Evolutionary conservation across 2,329 filamentous ascomycete genomes (phyloP), one percentile per base, ranked within the genome.

Genomic region (Pseudogymnoascus sp.): DNA sequence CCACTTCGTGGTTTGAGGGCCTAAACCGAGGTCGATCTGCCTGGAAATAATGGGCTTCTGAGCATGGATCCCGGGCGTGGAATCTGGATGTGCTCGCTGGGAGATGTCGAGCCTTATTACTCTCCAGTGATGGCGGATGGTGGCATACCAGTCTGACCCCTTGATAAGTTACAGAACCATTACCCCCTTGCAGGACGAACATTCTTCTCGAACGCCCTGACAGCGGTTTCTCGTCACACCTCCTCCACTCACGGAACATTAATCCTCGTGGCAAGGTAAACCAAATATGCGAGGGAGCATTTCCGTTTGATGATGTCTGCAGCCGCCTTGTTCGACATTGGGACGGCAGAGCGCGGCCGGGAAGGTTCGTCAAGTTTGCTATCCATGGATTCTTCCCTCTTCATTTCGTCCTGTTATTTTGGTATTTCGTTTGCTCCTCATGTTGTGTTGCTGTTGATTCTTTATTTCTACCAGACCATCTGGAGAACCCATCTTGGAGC

Each of bases 321-420:
- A 56, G 29, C 50, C 50, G 50, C 50, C 26, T 33, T 56, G 50
- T 33, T 56, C 50, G n/a, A 21, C 50, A 56, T 56, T n/a, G 50
- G 50, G 26, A 33, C 50, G 50, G 50, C 50, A 56, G 29, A 56
- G 14, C n/a, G 29, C 50, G 11, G 29, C 50, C 50, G 50, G 29
- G 50, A 56, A 33, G n/a, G 50, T 56, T 56, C 26, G n/a, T 33
- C 50, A 56, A 7, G 50, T 56, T 56, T 56, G 50, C 50, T 56
- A 19, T 7, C n/a, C 33, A n/a, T n/a, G 50, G 29, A 33, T 56
- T n/a, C 50, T 33, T 33, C 26, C 26, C 29, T 33, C 50, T 19
- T 33, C 50, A 56, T 56, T 56, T 56, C 16, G 29, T 56, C 26
- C 29, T 56, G 50, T 56, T 56, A 56, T 56, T 33, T 33, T 56